Evolutionary conservation across 306 rosid species (phyloP), one percentile per base, ranked within the genome.

Genomic region (Arachis hypogaea): DNA sequence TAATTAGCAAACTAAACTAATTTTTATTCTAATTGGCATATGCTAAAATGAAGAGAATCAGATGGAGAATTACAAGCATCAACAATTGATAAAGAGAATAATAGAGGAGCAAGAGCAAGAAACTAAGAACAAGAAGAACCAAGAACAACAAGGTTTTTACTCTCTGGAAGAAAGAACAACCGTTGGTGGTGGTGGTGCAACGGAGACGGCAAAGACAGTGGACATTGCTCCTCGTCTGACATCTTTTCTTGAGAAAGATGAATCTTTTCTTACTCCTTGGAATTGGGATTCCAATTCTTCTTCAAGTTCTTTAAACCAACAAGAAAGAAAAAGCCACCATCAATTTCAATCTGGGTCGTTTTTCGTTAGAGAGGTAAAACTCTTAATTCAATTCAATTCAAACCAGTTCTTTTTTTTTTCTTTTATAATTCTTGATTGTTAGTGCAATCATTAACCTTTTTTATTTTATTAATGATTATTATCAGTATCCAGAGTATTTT

Each of bases 251-350:
- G 36, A 71, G 57, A 76, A 66, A 66, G 78, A 81, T 38, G 4
- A 16, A 7, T 81, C 81, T 0, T 81, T 77, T 72, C 78, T 81
- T 57, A 71, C 12, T 60, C 78, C 78, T 12, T 81, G 81, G 76
- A 36, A 3, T 54, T 77, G 82, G 78, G 9, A 63, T 59, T 14
- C 3, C 2, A 4, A 55, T 43, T 7, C 22, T 2, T 5, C 75
- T 60, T 66, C 71, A 11, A 4, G 8, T 52, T 5, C 1, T 29
- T 57, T 70, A 30, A 59, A 5, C 12, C 44, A 44, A 9, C 10
- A 8, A 4, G 59, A 4, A 0, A 3, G 44, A 6, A 65, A 7
- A 0, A 3, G 43, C 38, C 9, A 7, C 8, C 9, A 59, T 60
- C 71, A 30, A 2, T 45, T 81, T 60, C 72, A 62, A 44, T 38